Evolutionary conservation across 768 basidiomycete species (phyloP).

Genomic region (Leucosporidium creatinivorum): DNA sequence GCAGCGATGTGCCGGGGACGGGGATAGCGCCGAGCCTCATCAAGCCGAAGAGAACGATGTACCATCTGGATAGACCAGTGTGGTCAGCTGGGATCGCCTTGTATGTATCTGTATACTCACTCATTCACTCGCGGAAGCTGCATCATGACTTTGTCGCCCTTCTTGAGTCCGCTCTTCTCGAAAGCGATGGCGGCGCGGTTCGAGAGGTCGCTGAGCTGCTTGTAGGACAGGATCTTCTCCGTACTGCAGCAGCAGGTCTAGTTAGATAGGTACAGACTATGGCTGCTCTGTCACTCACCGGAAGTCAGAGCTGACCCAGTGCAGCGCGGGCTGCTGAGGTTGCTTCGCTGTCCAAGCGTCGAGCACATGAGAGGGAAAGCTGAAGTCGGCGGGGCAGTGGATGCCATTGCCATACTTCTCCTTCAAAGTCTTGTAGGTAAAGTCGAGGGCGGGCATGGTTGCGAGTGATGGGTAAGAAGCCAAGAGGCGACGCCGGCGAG

Average conservation of each 20-base stretch:
- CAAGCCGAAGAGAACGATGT: slow-evolving; percentile 19
- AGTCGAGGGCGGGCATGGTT: no score
- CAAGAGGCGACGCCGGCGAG: no score
- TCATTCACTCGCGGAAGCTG: slow-evolving; percentile 17
- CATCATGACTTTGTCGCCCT: slow-evolving; percentile 28
- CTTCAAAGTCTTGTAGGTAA: slow-evolving; percentile 2
- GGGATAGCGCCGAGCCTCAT: slow-evolving; percentile 23
- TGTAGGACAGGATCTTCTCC: slow-evolving; percentile 22
- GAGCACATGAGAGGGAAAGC: slow-evolving; percentile 20
- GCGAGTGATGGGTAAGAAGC: no score
- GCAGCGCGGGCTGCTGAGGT: slow-evolving; percentile 8
- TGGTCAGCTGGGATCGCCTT: neutral
- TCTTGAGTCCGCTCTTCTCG: slow-evolving; percentile 8
- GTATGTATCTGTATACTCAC: neutral
- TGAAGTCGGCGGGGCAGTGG: slow-evolving; percentile 25
- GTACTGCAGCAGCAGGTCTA: no score
- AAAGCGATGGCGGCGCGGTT: slow-evolving; percentile 20
- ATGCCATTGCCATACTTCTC: slow-evolving; percentile 8
- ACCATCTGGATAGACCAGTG: slow-evolving; percentile 6
- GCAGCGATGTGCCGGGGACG: slow-evolving; percentile 22
- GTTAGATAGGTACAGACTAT: no score
- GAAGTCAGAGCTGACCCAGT: slow-evolving; percentile 24
- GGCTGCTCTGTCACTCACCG: no score
- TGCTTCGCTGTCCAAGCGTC: slow-evolving; percentile 6
- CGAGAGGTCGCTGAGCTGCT: slow-evolving; percentile 9